Base-by-base conservation (phyloP, 148 eudicot species). In the Heliamphora exappendiculata region DNA sequence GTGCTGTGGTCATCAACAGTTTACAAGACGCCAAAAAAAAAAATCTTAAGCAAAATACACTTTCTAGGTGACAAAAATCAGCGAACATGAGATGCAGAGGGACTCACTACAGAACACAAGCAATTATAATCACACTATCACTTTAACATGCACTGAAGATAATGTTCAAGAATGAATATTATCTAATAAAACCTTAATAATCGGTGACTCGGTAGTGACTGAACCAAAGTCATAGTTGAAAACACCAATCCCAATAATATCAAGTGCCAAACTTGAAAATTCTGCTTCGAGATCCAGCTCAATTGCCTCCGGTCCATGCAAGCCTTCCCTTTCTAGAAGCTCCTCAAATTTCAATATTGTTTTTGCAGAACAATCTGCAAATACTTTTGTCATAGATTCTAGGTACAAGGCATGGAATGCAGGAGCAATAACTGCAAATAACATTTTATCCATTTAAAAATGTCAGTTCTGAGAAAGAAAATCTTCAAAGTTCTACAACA, bases 201-300 rank as follows among this genome's bases (percentile, higher is more conserved):
- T 91, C 20, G 99, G 99, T 58, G 99, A 93, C 85, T 96, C 99
- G 82, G 89, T 91, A 45, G 98, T 85, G 75, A 96, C 88, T 51
- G 99, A 96, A 80, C 99, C 98, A 73, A 96, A 93, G 80, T 96
- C 98, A 85, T 88, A 93, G 76, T 93, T 96, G 79, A 96, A 96
- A 78, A 96, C 97, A 76, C 99, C 95, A 75, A 96, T 93, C 49
- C 99, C 99, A 78, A 96, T 93, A 75, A 96, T 96, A 83, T 96
- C 99, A 68, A 96, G 94, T 42, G 99, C 99, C 87, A 96, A 86
- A 83, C 86, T 96, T 66, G 99, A 96, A 80, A 96, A 96, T 78
- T 96, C 97, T 73, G 98, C 87, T 88, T 96, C 99, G 19, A 96
- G 93, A 85, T 96, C 98, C 88, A 96, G 77, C 78, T 89, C 98